Conservation (phyloP, 805 yeast species). For the Starmerella cellae region DNA sequence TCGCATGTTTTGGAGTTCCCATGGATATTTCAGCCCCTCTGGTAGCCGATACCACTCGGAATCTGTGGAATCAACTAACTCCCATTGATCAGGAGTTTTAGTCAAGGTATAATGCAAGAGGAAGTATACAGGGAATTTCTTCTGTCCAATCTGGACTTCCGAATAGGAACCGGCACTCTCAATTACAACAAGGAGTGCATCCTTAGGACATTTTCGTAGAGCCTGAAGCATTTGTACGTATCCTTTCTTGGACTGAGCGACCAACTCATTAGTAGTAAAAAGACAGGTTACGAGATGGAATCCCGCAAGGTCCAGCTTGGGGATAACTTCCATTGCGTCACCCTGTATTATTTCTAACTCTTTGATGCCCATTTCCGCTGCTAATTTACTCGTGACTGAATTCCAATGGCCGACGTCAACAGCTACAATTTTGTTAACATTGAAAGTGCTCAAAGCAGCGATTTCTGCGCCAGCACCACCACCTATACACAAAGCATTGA, state of each 20-base stretch:
- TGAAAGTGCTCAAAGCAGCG: slow-evolving; percentile 34
- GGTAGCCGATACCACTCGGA: slow-evolving; percentile 68
- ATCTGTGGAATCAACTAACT: slow-evolving; percentile 48
- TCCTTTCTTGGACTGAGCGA: slow-evolving; percentile 49
- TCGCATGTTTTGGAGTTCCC: slow-evolving; percentile 77
- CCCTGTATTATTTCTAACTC: slow-evolving; percentile 29
- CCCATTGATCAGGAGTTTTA: slow-evolving; percentile 43
- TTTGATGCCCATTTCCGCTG: slow-evolving; percentile 30
- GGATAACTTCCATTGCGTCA: slow-evolving; percentile 18
- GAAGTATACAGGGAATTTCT: slow-evolving; percentile 70
- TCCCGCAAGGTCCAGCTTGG: slow-evolving; percentile 3
- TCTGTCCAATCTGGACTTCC: slow-evolving; percentile 60
- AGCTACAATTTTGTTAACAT: slow-evolving; percentile 36
- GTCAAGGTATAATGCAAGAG: slow-evolving; percentile 59
- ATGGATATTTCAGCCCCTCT: slow-evolving; percentile 40
- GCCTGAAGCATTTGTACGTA: slow-evolving; percentile 47
- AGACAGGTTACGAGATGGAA: slow-evolving; percentile 43
- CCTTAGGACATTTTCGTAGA: slow-evolving; percentile 39
- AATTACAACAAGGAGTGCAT: slow-evolving; percentile 50
- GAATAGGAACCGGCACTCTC: slow-evolving; percentile 90
- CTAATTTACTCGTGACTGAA: slow-evolving; percentile 31
- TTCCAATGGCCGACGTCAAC: slow-evolving; percentile 77
- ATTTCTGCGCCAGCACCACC: slow-evolving; percentile 88
- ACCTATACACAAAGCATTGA: slow-evolving; percentile 51
- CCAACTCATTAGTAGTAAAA: slow-evolving; percentile 80